A percentile compares a stretch with the other conserved stretches of the same genome.
Evolutionary conservation across 345 rosid genomes (phyloP).

Genomic region (Eucalyptus coolabah): DNA sequence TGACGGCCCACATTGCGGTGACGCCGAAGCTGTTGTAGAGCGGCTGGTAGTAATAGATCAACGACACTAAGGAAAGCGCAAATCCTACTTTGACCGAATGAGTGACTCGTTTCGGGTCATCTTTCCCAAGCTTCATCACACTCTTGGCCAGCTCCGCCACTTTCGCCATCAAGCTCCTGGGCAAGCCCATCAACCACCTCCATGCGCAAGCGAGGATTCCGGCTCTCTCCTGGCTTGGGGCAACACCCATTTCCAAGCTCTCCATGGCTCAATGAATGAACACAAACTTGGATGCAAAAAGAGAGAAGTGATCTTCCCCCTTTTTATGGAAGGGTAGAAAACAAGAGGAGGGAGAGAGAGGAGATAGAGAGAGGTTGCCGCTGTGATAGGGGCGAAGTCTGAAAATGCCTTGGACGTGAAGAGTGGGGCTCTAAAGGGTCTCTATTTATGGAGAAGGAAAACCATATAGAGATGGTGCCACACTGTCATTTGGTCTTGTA

Average conservation of each 20-base stretch:
- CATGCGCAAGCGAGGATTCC: not conserved
- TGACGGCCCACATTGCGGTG: slow-evolving; percentile 71
- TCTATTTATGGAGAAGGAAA: slow-evolving; percentile 3
- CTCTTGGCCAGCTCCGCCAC: not conserved
- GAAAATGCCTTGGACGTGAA: not conserved
- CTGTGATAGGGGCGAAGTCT: not conserved
- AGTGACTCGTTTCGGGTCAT: slow-evolving; percentile 59
- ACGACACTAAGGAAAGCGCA: slow-evolving; percentile 49
- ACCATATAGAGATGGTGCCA: not conserved
- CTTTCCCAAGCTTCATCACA: slow-evolving; percentile 34
- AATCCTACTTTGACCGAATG: slow-evolving; percentile 74
- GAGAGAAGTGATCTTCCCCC: not conserved
- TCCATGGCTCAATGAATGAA: not conserved
- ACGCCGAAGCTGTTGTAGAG: slow-evolving; percentile 51
- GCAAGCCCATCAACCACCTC: not conserved
- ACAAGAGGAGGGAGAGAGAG: not conserved
- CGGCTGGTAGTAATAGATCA: slow-evolving; percentile 45
- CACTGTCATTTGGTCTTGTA: not conserved
- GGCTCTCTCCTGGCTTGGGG: not conserved
- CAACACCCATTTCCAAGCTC: not conserved
- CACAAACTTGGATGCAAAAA: not conserved
- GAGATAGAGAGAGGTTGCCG: not conserved
- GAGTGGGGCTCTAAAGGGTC: not conserved
- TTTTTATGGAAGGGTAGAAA: not conserved
- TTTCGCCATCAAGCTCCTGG: not conserved